These are phyloP conservation scores for Petunia axillaris DNA, from an alignment of 257 asterid genomes.

Conservation along the genomic window DNA sequence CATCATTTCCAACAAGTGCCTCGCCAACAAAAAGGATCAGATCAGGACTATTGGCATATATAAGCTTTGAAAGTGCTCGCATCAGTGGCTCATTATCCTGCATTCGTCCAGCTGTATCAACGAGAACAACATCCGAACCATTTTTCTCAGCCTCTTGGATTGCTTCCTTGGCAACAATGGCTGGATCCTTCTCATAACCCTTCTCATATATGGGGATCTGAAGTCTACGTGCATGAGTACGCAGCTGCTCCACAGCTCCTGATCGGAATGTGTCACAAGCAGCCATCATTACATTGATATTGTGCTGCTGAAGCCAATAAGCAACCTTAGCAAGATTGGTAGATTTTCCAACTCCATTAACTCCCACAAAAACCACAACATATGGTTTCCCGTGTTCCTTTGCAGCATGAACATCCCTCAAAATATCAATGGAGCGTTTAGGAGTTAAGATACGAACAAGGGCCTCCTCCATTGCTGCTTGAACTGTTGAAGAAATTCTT, in stretches of 20 bases:
- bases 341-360: slow-evolving; percentile 93
- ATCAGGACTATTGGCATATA: slow-evolving; percentile 78
- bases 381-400: slow-evolving; percentile 91
- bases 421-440: slow-evolving; percentile 82
- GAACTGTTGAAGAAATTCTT: slow-evolving; percentile 84
- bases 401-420: slow-evolving; percentile 93
- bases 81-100: slow-evolving; percentile 97
- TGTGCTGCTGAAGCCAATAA: slow-evolving; percentile 91
- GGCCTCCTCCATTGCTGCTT: slow-evolving; percentile 97
- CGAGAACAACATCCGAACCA: slow-evolving; percentile 94
- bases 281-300: slow-evolving; percentile 86
- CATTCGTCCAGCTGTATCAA: slow-evolving; percentile 97
- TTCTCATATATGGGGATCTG: slow-evolving; percentile 93
- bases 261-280: slow-evolving; percentile 98
- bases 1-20: slow-evolving; percentile 96
- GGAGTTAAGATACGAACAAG: slow-evolving; percentile 95
- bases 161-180: slow-evolving; percentile 36
- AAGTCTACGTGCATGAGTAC: slow-evolving; percentile 92
- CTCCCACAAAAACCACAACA: slow-evolving; percentile 95
- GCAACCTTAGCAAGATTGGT: slow-evolving; percentile 98
- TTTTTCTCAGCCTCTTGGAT: slow-evolving; percentile 81
- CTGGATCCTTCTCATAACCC: slow-evolving; percentile 97
- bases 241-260: slow-evolving; percentile 97
- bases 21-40: slow-evolving; percentile 88
- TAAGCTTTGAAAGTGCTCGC: slow-evolving; percentile 94